Evolutionary conservation across 345 rosid genomes (phyloP).

Genomic region (Microthlaspi erraticum): DNA sequence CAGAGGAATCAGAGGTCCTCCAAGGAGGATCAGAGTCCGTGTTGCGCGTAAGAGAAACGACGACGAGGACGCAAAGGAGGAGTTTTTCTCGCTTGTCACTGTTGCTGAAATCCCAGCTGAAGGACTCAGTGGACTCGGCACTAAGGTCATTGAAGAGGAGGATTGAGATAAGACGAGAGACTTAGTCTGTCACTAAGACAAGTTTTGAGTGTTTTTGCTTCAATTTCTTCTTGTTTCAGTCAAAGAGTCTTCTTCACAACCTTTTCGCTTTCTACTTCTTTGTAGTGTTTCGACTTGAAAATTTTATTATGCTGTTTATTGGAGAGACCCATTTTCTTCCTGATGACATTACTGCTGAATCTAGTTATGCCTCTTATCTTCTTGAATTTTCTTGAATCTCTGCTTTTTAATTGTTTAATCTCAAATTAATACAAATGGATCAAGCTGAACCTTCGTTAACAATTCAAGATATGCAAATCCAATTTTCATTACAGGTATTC

Average conservation of each 20-base stretch:
- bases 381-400: background rate
- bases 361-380: background rate
- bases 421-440: background rate
- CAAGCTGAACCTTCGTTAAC: background rate
- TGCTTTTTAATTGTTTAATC: background rate
- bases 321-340: slow-evolving; percentile 33
- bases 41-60: slow-evolving; percentile 81
- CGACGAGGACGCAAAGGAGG: slow-evolving; percentile 87
- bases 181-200: slow-evolving; percentile 14
- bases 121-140: slow-evolving; percentile 67
- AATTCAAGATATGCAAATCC: background rate
- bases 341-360: background rate
- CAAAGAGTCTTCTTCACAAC: background rate
- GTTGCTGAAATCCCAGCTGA: slow-evolving; percentile 64
- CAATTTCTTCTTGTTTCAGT: slow-evolving; percentile 1
- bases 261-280: background rate
- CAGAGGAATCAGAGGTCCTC: slow-evolving; percentile 77
- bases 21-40: slow-evolving; percentile 76
- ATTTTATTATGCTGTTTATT: slow-evolving; percentile 25
- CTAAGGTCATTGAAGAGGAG: slow-evolving; percentile 73
- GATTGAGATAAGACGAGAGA: slow-evolving; percentile 41
- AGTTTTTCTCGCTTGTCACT: slow-evolving; percentile 73
- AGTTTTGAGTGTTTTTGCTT: slow-evolving; percentile 22
- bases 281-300: slow-evolving; percentile 17
- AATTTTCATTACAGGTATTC: slow-evolving; percentile 20